These are phyloP conservation scores for Debaryomyces udenii DNA, from an alignment of 1,139 yeast species.

Conservation along the genomic window DNA sequence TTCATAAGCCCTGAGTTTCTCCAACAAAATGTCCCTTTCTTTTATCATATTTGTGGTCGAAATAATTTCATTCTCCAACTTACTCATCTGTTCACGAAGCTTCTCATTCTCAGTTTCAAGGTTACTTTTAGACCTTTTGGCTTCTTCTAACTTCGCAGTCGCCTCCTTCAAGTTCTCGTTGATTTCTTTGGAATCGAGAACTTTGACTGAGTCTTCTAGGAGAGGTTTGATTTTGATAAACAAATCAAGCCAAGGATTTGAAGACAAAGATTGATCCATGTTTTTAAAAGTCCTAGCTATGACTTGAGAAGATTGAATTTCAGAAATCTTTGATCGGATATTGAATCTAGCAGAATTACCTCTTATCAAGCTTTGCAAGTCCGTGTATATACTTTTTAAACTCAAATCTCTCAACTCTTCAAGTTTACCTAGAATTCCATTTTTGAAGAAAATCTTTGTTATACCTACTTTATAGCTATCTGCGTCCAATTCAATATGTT, in stretches of 20 bases:
- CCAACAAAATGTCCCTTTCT: slow-evolving; percentile 30
- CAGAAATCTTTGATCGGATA: slow-evolving; percentile 54
- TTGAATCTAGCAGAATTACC: slow-evolving; percentile 63
- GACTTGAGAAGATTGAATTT: slow-evolving; percentile 71
- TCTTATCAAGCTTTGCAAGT: slow-evolving; percentile 67
- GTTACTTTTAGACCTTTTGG: slow-evolving; percentile 43
- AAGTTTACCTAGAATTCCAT: slow-evolving; percentile 87
- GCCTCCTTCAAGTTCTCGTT: slow-evolving; percentile 50
- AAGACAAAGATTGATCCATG: slow-evolving; percentile 50
- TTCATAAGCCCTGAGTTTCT: slow-evolving; percentile 29
- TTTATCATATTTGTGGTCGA: slow-evolving; percentile 29
- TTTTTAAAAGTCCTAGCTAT: slow-evolving; percentile 63
- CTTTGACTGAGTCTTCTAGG: slow-evolving; percentile 64
- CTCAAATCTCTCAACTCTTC: slow-evolving; percentile 77
- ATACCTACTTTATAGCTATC: slow-evolving; percentile 76
- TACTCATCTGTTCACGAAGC: slow-evolving; percentile 49
- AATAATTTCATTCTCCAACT: slow-evolving; percentile 47
- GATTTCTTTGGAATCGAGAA: slow-evolving; percentile 56
- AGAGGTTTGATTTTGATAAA: slow-evolving; percentile 77
- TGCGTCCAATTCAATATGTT: slow-evolving; percentile 60
- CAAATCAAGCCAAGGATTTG: slow-evolving; percentile 82
- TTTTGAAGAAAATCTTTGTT: slow-evolving; percentile 89
- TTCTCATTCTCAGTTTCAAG: slow-evolving; percentile 53
- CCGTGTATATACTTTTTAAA: slow-evolving; percentile 57
- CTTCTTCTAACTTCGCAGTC: slow-evolving; percentile 41